A percentile compares a stretch with the other conserved stretches of the same genome.
phyloP scores from a whole-genome alignment of 2,329 filamentous ascomycete genomes.

The Penicillium janthinellum region DNA sequence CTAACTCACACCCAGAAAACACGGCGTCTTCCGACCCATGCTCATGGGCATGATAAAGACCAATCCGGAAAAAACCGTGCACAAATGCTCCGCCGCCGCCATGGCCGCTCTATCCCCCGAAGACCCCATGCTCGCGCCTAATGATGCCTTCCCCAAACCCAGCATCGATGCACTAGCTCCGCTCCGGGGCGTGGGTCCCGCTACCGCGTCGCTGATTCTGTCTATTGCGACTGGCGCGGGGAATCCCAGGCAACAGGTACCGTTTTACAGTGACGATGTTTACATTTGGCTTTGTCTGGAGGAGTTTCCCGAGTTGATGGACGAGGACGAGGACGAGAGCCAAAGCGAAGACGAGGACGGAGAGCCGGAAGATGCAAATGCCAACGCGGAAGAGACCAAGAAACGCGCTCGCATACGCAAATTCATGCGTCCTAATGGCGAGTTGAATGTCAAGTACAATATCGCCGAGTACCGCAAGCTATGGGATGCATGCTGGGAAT shows the following conservation, averaged over 20 bases:
- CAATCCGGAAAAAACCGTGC: constrained; percentile 33
- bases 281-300: constrained; percentile 43
- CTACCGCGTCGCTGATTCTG: constrained; percentile 47
- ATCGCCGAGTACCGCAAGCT: constrained; percentile 41
- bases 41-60: constrained; percentile 44
- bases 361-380: not conserved
- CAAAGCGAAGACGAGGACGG: not conserved
- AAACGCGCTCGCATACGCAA: not conserved
- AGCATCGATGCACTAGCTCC: constrained; percentile 37
- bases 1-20: constrained; percentile 33
- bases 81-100: constrained; percentile 31
- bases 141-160: constrained; percentile 32
- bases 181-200: constrained; percentile 46
- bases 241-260: constrained; percentile 25
- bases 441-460: constrained; percentile 45
- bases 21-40: constrained; percentile 43
- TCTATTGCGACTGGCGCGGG: constrained; percentile 31
- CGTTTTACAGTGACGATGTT: constrained; percentile 49
- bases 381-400: not conserved
- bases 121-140: constrained; percentile 5
- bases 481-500: constrained; percentile 30
- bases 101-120: constrained; percentile 25
- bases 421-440: constrained; percentile 26
- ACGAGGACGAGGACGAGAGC: not conserved
- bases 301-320: constrained; percentile 21